Base-by-base conservation (phyloP, 768 basidiomycete species). In the Mycena filopes region DNA sequence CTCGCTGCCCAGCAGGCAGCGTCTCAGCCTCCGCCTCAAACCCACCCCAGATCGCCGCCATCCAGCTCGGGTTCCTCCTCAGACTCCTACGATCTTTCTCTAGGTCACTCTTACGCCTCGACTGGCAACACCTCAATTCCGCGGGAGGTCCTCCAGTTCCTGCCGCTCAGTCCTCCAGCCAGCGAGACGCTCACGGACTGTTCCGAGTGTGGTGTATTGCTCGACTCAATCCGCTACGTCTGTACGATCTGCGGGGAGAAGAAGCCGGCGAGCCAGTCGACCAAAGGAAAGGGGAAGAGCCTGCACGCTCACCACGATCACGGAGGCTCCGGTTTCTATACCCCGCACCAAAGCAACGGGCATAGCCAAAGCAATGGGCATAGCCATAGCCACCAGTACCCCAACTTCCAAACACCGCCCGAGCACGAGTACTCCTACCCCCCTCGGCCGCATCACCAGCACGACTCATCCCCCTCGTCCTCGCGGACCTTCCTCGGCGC, bases 211-310 rank as follows among this genome's bases (percentile, higher is more conserved):
- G 91, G 91, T 16, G 76, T 83, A 0, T 72, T 88, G 8, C 80
- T 98, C 21, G 91, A 94, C 55, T 84, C 87, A n/a, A 88, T 97
- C 74, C 89, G 94, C 48, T 98, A 98, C 75, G 90, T 96, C 16
- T 98, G 96, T 72, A 84, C 90, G 5, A 91, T 89, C 25, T 97
- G 96, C 71, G 95, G 94, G 11, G 92, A 93, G 77, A 93, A 89
- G 74, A 77, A 83, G 49, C 86, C 91, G 8, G 71, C 75, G 6
- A 55, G 75, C 53, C 65, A 62, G 25, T 73, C 54, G 63, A 71
- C 75, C 46, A 87, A 88, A 66, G 86, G 86, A 33, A 91, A 87
- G 76, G 83, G 80, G 50, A 82, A 81, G 58, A 81, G 74, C 56
- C 73, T 71, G 55, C 62, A 67, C 47, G 65, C 63, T 31, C 69